These are phyloP conservation scores for Fomitiporia mediterranea DNA, from an alignment of 1,284 basidiomycete species.

Conservation along the genomic window DNA sequence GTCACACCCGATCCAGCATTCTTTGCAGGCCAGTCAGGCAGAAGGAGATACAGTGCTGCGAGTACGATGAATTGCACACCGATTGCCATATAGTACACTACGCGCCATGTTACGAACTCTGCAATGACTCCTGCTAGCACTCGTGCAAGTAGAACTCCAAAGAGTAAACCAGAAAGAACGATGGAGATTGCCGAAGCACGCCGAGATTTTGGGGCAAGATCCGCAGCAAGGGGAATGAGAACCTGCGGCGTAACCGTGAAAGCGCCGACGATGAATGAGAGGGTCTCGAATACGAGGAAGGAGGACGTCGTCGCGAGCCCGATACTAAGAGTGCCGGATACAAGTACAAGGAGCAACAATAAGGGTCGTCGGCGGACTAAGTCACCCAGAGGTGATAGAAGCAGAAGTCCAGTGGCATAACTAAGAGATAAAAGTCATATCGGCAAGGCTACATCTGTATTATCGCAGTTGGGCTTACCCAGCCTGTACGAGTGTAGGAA, in stretches of 20 bases:
- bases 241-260: conserved; percentile 54
- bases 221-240: conserved; percentile 60
- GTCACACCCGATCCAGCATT: conserved; percentile 42
- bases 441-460: background rate
- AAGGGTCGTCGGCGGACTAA: conserved; percentile 57
- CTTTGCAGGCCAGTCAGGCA: conserved; percentile 72
- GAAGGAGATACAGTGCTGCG: conserved; percentile 46
- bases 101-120: conserved; percentile 55
- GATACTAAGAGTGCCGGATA: conserved; percentile 48
- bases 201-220: conserved; percentile 57
- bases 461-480: conserved; percentile 22
- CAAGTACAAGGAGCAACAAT: conserved; percentile 42
- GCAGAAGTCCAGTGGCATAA: conserved; percentile 53
- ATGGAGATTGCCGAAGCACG: conserved; percentile 62
- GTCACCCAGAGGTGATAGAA: conserved; percentile 64
- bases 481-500: conserved; percentile 38
- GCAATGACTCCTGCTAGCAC: conserved; percentile 65
- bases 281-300: conserved; percentile 47
- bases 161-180: conserved; percentile 61
- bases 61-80: conserved; percentile 52
- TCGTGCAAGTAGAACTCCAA: conserved; percentile 67
- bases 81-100: conserved; percentile 63
- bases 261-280: conserved; percentile 55
- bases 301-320: conserved; percentile 49
- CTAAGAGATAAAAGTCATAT: conserved; percentile 27